phyloP scores from a whole-genome alignment of 1,139 yeast species.

The Pichia sp. region DNA sequence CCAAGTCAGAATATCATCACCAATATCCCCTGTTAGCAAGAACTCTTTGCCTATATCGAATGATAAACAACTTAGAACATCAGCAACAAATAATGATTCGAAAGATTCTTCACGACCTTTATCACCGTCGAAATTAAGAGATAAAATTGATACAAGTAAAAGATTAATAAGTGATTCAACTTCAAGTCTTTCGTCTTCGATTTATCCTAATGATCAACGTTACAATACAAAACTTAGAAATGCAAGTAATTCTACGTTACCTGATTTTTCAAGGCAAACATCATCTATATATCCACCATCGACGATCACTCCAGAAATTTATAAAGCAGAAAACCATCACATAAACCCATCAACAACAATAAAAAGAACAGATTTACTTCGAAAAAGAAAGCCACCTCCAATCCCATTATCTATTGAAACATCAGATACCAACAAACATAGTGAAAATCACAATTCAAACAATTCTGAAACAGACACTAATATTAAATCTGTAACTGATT shows the following conservation, averaged over 20 bases:
- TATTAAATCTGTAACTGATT: conserved; percentile 1
- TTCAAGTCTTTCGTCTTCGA: conserved; percentile 11
- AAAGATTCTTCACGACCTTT: not conserved
- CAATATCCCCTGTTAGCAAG: conserved; percentile 1
- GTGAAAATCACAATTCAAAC: not conserved
- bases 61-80: not conserved
- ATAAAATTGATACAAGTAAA: not conserved
- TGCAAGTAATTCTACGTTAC: conserved; percentile 6
- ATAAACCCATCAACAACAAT: conserved; percentile 2
- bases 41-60: not conserved
- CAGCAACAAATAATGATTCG: not conserved
- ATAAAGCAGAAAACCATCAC: not conserved
- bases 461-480: conserved; percentile 1
- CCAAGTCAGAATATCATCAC: not conserved
- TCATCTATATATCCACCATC: conserved; percentile 16
- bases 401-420: conserved; percentile 5
- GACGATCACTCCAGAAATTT: not conserved
- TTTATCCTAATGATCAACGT: conserved; percentile 8
- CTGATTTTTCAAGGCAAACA: conserved; percentile 12
- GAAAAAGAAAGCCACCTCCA: conserved; percentile 16
- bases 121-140: not conserved
- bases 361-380: conserved; percentile 9
- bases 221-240: not conserved
- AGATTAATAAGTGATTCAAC: conserved; percentile 5
- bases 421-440: not conserved